phyloP scores from a whole-genome alignment of 1,284 basidiomycete genomes.

The Stygiomarasmius scandens region DNA sequence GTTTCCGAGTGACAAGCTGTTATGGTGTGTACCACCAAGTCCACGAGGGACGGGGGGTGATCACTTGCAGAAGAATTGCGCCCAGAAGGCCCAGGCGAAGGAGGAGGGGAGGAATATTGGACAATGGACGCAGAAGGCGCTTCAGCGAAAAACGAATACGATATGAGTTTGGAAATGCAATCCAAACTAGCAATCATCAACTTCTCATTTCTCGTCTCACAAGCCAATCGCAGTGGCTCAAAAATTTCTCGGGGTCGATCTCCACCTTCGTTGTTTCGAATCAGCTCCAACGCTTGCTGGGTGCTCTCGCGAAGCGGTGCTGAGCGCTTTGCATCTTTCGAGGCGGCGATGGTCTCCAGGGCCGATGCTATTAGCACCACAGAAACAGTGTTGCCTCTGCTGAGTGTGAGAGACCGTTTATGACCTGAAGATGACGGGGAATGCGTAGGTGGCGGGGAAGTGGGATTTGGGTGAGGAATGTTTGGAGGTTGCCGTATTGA shows the following conservation, averaged over 20 bases:
- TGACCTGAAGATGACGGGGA: constrained; percentile 23
- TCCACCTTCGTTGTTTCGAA: constrained; percentile 71
- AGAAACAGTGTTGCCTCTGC: constrained; percentile 70
- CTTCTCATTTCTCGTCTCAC: constrained; percentile 90
- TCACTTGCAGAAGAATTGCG: constrained; percentile 44
- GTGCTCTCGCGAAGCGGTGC: constrained; percentile 81
- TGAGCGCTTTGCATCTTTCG: constrained; percentile 89
- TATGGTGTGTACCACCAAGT: constrained; percentile 91
- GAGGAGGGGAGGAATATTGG: constrained; percentile 64
- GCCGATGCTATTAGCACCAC: constrained; percentile 84
- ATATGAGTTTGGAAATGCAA: constrained; percentile 94
- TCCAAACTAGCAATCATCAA: constrained; percentile 94
- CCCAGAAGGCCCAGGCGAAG: constrained; percentile 60
- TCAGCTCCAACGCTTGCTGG: constrained; percentile 81
- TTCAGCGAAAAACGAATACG: constrained; percentile 92
- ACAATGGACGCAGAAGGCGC: constrained; percentile 39
- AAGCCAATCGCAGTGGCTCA: constrained; percentile 89
- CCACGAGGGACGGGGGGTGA: constrained; percentile 75
- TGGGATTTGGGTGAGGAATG: constrained; percentile 2
- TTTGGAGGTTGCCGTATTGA: background rate
- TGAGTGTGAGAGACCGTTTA: constrained; percentile 69
- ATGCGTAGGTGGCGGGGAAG: constrained; percentile 5
- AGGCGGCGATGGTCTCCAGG: constrained; percentile 83
- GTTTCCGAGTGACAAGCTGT: constrained; percentile 89
- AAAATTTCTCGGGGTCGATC: constrained; percentile 86